phyloP scores from a whole-genome alignment of 2,329 filamentous ascomycete genomes.

The Gremmenia infestans region DNA sequence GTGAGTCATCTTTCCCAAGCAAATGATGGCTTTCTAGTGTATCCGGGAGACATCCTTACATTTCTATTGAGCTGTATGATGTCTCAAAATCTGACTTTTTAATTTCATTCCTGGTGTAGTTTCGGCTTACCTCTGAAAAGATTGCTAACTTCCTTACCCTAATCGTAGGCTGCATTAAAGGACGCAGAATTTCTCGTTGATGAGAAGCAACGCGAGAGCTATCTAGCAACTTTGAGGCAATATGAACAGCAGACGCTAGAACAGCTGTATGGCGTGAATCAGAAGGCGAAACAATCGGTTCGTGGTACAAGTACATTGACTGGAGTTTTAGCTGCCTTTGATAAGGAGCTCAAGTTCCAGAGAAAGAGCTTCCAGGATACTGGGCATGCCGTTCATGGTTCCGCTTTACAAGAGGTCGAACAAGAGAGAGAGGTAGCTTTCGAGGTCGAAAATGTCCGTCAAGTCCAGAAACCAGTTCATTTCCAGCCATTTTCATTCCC shows the following conservation, averaged over 20 bases:
- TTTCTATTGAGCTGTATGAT: too few species aligned
- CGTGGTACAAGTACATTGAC: conserved; percentile 2
- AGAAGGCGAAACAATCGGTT: conserved; percentile 11
- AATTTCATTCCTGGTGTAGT: too few species aligned
- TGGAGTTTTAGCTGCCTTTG: conserved; percentile 29
- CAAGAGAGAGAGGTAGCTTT: conserved; percentile 43
- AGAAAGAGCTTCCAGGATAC: conserved; percentile 37
- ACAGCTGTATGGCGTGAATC: conserved; percentile 49
- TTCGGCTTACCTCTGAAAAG: too few species aligned
- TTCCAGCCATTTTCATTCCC: conserved; percentile 37
- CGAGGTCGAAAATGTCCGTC: conserved; percentile 41
- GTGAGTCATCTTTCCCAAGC: too few species aligned
- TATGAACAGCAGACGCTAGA: conserved; percentile 53
- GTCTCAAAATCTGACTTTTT: too few species aligned
- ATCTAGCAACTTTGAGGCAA: conserved; percentile 42
- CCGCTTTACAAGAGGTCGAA: conserved; percentile 51
- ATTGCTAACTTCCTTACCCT: too few species aligned
- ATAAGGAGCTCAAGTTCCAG: conserved; percentile 33
- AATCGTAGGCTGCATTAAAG: conserved; percentile 38
- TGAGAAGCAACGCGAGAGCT: conserved; percentile 32
- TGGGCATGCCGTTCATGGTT: conserved; percentile 40
- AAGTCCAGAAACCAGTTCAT: conserved; percentile 38
- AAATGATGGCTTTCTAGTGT: too few species aligned
- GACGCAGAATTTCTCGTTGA: conserved; percentile 39
- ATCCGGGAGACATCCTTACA: too few species aligned